Evolutionary conservation across 1,284 basidiomycete genomes (phyloP).

Genomic region (Fomitopsis palustris): DNA sequence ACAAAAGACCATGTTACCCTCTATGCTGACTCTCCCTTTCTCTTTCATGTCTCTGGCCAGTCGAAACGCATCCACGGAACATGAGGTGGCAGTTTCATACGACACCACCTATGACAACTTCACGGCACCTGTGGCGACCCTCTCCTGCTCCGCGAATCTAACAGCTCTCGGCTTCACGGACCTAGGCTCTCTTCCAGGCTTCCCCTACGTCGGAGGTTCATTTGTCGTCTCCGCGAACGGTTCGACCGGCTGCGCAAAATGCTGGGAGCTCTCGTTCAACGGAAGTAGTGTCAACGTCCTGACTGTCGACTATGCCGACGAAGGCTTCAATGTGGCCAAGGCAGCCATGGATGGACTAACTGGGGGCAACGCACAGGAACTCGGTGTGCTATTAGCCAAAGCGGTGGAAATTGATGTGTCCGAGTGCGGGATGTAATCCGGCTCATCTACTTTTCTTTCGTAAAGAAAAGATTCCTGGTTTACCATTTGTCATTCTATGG

Average conservation of each 20-base stretch:
- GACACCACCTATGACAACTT: constrained; percentile 38
- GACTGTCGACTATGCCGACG: constrained; percentile 35
- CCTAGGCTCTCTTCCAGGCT: constrained; percentile 41
- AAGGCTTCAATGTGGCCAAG: constrained; percentile 36
- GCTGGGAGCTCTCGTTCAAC: constrained; percentile 37
- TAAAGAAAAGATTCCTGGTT: too few relatives aligned
- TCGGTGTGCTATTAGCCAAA: constrained; percentile 21
- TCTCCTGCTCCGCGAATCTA: constrained; percentile 44
- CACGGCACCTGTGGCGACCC: constrained; percentile 24
- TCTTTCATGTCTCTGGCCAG: constrained; percentile 2
- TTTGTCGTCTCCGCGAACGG: constrained; percentile 35
- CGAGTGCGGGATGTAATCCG: constrained; percentile 21
- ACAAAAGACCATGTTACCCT: not conserved
- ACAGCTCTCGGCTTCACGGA: constrained; percentile 38
- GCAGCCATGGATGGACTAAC: constrained; percentile 29
- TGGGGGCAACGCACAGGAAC: constrained; percentile 18
- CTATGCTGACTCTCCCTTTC: not conserved
- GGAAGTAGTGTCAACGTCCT: constrained; percentile 33
- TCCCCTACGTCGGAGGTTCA: constrained; percentile 45
- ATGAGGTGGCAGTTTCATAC: constrained; percentile 28
- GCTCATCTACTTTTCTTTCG: not conserved
- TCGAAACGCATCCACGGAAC: not conserved
- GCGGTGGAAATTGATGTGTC: constrained; percentile 20
- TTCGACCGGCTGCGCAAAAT: constrained; percentile 39
- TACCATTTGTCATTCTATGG: too few relatives aligned